phyloP scores from a whole-genome alignment of 208 protist species.

The Leishmania lainsoni region DNA sequence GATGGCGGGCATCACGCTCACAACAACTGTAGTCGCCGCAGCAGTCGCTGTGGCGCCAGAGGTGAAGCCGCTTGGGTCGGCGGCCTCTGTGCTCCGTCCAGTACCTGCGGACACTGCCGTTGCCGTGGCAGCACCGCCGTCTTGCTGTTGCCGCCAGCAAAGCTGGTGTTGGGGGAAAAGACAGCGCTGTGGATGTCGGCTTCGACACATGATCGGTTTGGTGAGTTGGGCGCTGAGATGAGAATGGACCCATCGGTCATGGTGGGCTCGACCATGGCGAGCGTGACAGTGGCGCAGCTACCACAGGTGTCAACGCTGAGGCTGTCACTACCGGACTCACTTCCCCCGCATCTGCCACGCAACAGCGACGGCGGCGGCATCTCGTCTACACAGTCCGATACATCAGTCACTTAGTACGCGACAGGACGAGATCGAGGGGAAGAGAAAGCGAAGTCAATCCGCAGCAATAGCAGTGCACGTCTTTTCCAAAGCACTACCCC shows the following conservation, averaged over 20 bases:
- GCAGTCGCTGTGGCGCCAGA: background rate
- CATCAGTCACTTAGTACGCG: background rate
- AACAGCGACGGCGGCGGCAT: background rate
- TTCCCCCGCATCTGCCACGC: background rate
- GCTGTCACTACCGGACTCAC: background rate
- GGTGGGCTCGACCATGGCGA: conserved; percentile 12
- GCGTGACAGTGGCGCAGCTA: conserved; percentile 1
- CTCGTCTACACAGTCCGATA: background rate
- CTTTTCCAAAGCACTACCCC: background rate
- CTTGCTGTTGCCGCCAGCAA: conserved; percentile 6
- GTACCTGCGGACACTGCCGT: background rate
- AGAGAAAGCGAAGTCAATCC: background rate
- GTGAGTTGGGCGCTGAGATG: conserved; percentile 1
- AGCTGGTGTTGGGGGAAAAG: conserved; percentile 14
- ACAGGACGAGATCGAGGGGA: background rate
- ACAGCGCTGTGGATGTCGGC: conserved; percentile 11
- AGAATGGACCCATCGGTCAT: conserved; percentile 5
- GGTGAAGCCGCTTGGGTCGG: background rate
- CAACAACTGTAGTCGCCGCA: background rate
- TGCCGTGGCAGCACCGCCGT: background rate
- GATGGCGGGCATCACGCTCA: conserved; percentile 16
- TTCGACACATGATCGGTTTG: conserved; percentile 8
- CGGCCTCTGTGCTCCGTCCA: background rate
- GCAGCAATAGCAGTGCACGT: background rate
- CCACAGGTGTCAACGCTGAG: background rate